Evolutionary conservation across 2,329 filamentous ascomycete genomes (phyloP).

Genomic region (Fusarium humuli): DNA sequence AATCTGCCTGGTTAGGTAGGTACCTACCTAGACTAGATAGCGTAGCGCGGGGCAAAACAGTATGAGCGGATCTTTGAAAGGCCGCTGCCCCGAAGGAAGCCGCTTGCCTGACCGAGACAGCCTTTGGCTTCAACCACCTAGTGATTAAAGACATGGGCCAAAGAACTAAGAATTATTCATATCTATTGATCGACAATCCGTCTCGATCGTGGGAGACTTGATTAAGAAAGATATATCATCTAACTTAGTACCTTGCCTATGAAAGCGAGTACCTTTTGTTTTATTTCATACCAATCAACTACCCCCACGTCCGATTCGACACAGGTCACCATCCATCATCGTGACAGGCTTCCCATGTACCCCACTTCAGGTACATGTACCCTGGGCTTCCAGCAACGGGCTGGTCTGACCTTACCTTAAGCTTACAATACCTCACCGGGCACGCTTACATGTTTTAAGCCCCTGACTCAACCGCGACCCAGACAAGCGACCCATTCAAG

Average conservation of each 20-base stretch:
- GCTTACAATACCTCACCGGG: slow-evolving; percentile 30
- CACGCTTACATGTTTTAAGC: slow-evolving; percentile 18
- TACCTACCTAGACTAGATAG: too few relatives aligned
- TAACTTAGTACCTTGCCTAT: neutral
- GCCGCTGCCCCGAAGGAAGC: slow-evolving; percentile 41
- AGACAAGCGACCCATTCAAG: neutral
- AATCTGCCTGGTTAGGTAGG: neutral
- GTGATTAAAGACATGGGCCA: neutral
- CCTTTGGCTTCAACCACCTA: neutral
- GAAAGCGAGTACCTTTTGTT: neutral
- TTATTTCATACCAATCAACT: neutral
- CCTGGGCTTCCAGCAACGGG: slow-evolving; percentile 14
- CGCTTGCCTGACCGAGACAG: slow-evolving; percentile 4
- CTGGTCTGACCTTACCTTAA: neutral
- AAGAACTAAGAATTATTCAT: neutral
- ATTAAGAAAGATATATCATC: neutral
- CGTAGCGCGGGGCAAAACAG: slow-evolving; percentile 15
- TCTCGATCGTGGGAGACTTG: neutral
- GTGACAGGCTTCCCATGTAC: slow-evolving; percentile 18
- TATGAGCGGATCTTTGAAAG: slow-evolving; percentile 44
- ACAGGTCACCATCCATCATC: slow-evolving; percentile 14
- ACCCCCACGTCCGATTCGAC: neutral
- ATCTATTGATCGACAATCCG: neutral
- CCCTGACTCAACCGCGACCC: slow-evolving; percentile 4
- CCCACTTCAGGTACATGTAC: slow-evolving; percentile 31